Evolutionary conservation across 805 yeast species (phyloP).

Genomic region (Myxozyma neotropica): DNA sequence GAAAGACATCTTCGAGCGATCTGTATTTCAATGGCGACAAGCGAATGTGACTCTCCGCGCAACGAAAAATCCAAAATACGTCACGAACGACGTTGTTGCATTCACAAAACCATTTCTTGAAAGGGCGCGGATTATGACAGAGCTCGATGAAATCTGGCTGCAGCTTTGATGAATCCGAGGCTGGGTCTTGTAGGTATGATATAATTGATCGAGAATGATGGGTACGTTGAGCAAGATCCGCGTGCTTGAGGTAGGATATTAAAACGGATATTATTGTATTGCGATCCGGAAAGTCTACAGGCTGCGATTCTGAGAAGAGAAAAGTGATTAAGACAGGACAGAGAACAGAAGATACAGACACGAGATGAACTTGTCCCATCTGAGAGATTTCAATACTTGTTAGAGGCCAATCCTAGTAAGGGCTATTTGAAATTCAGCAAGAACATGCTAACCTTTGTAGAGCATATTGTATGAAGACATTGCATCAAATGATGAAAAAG

Average conservation of each 20-base stretch:
- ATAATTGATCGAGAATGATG: constrained; percentile 7
- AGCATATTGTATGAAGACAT: constrained; percentile 13
- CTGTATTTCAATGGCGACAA: background rate
- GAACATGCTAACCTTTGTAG: constrained; percentile 10
- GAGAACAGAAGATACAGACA: constrained; percentile 7
- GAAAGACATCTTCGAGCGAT: background rate
- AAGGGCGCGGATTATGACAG: constrained; percentile 22
- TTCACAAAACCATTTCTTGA: constrained; percentile 24
- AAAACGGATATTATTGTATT: constrained; percentile 9
- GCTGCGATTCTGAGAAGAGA: constrained; percentile 25
- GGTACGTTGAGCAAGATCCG: constrained; percentile 4
- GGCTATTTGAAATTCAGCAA: background rate
- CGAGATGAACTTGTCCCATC: constrained; percentile 16
- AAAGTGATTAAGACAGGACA: constrained; percentile 14
- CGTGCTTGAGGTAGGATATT: constrained; percentile 1
- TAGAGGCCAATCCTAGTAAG: background rate
- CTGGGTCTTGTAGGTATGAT: constrained; percentile 19
- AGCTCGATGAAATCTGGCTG: constrained; percentile 21
- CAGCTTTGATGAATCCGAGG: background rate
- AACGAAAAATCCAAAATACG: constrained; percentile 25
- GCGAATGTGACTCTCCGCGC: constrained; percentile 3
- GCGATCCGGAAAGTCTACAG: constrained; percentile 18
- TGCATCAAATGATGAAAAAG: constrained; percentile 12
- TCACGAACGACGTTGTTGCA: constrained; percentile 20
- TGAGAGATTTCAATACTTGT: background rate